Evolutionary conservation across 129 eudicot genomes (phyloP), one percentile per base, ranked within the genome.

Genomic region (Flaveria sonorensis): DNA sequence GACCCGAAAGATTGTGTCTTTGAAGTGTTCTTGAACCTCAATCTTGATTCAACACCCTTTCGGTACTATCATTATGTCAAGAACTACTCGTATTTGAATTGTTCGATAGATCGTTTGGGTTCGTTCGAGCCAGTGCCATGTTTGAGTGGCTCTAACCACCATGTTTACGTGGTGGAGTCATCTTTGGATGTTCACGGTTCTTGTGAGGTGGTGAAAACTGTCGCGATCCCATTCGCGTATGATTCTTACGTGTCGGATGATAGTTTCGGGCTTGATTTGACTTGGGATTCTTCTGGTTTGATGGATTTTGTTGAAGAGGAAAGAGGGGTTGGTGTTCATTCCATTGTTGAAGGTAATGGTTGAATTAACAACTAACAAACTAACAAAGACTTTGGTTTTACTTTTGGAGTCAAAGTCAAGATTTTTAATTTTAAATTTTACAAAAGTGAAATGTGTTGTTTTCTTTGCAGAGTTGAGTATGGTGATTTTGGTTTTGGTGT

Each of bases 1-100:
- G 92, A 87, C 76, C 92, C 92, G 3, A 87, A 84, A 76, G 85
- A 85, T 63, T 87, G 92, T 11, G 92, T 85, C 13, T 87, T 76
- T 42, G 68, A 70, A 69, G 92, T 87, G 68, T 87, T 87, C 83
- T 76, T 87, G 76, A 85, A 82, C 42, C 85, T 87, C 20, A 65
- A 87, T 73, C 87, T 87, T 57, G 63, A 71, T 55, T 46, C 12
- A 1, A 82, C 88, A 1, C 89, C 85, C 1, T 87, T 87, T 51
- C 76, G 79, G 15, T 87, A 87, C 32, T 87, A 87, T 39, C 85
- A 84, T 65, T 75, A 80, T 20, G 73, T 79, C 65, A 74, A 55
- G 45, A 73, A 85, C 62, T 85, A 82, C 28, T 77, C 82, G 32
- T 87, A 87, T 47, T 81, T 82, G 76, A 84, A 79, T 26, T 87